Conservation (phyloP, 1,139 yeast genomes). For the Yamadazyma friedrichii region DNA sequence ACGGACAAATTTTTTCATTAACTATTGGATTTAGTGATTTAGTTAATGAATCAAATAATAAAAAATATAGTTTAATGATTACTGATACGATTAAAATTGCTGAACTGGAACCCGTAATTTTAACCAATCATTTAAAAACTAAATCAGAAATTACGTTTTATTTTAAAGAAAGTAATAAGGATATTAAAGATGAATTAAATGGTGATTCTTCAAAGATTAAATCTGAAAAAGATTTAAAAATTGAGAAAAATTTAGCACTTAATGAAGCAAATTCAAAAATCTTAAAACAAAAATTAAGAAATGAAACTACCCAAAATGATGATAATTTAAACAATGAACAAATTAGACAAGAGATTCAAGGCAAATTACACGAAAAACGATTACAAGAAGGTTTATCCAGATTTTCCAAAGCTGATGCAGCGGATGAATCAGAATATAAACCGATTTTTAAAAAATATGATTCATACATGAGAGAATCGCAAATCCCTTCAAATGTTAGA, state of each 20-base stretch:
- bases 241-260: constrained; percentile 30
- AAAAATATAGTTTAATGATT: constrained; percentile 65
- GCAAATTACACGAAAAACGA: constrained; percentile 77
- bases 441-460: constrained; percentile 89
- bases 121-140: constrained; percentile 74
- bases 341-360: constrained; percentile 80
- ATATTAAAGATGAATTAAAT: constrained; percentile 19
- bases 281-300: constrained; percentile 76
- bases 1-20: constrained; percentile 75
- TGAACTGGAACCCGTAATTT: constrained; percentile 56
- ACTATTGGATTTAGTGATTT: constrained; percentile 76
- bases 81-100: constrained; percentile 83
- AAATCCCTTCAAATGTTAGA: constrained; percentile 78
- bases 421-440: constrained; percentile 61
- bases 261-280: constrained; percentile 53
- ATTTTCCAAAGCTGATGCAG: constrained; percentile 73
- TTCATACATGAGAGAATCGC: constrained; percentile 89
- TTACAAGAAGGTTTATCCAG: constrained; percentile 82
- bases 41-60: constrained; percentile 43
- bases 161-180: constrained; percentile 66
- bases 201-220: constrained; percentile 24
- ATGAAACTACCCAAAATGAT: constrained; percentile 69
- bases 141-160: constrained; percentile 80
- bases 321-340: constrained; percentile 69
- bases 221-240: constrained; percentile 31